Base-by-base conservation (phyloP, 148 eudicot genomes). In the Rhododendron ferrugineum region DNA sequence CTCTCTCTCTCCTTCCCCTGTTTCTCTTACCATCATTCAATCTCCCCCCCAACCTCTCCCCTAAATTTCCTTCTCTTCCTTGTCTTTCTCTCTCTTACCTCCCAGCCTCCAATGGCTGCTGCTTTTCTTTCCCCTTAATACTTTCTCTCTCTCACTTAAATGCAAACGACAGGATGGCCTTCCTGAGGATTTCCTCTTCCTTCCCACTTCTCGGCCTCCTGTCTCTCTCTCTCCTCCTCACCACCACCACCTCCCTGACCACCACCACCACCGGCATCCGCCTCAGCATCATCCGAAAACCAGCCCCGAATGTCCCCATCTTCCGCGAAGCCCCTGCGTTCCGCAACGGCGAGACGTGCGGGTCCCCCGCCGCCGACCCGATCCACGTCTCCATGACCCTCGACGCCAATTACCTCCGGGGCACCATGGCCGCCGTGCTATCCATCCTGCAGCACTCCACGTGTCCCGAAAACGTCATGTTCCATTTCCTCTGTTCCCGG, bases 381-480 rank as follows among this genome's bases (percentile, higher is more conserved):
- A 89, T 89, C 74, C 90, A 87, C 47, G 87, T 90, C 2, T 72
- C 89, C 81, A 90, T 89, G 92, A 87, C 92, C 73, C 85, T 87
- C 20, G 90, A 86, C 80, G 89, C 86, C 7, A 88, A 90, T 7
- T 90, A 89, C 82, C 87, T 89, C 30, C 82, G 91, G 0, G 91
- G 91, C 52, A 89, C 89, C 16, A 87, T 89, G 85, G 91, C 91
- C 0, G 89, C 91, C 2, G 91, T 89, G 2, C 72, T 89, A 1
- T 89, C 91, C 10, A 85, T 89, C 87, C 86, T 89, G n/a, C 88
- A 89, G 16, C 91, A 89, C 79, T 87, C 91, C 34, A 89, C 89
- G 11, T 89, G 91, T 36, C 91, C 91, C 0, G 85, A 89, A 9
- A 87, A 89, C 49, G 72, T 83, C 23, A 6, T 37, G 52, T 89